Percentiles rank a stretch among this genome's conserved stretches.
These are phyloP conservation scores for Phlegmacium glaucopus DNA, from an alignment of 768 basidiomycete species.

Conservation along the genomic window DNA sequence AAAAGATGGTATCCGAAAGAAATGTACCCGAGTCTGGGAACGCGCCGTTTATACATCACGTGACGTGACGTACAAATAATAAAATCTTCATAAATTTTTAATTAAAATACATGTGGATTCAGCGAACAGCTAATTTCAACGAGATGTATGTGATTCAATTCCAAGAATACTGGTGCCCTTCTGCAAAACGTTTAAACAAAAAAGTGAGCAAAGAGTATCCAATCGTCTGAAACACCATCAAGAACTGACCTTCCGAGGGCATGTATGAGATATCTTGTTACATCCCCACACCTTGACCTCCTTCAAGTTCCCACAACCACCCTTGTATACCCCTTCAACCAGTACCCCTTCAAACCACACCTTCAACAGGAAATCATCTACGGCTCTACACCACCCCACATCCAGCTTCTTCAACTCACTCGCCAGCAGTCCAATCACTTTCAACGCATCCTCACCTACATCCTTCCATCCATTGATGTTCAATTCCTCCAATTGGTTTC, in stretches of 20 bases:
- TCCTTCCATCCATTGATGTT: conserved; percentile 79
- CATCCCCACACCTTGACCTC: conserved; percentile 58
- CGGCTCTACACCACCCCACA: conserved; percentile 79
- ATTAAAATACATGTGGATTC: too few relatives aligned
- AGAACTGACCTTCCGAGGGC: conserved; percentile 36
- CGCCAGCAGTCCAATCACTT: conserved; percentile 28
- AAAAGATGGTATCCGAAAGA: too few relatives aligned
- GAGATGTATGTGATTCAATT: conserved; percentile 11
- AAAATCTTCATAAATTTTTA: too few relatives aligned
- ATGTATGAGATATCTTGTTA: conserved; percentile 40
- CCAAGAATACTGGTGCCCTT: conserved; percentile 14
- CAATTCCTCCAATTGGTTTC: conserved; percentile 50
- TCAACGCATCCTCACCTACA: conserved; percentile 43
- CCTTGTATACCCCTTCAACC: conserved; percentile 14
- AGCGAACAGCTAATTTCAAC: not conserved
- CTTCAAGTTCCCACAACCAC: conserved; percentile 34
- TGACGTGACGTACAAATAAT: too few relatives aligned
- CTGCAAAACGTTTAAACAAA: conserved; percentile 2
- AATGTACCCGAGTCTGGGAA: too few relatives aligned
- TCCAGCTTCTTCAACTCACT: conserved; percentile 58
- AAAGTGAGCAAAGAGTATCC: not conserved
- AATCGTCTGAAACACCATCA: not conserved
- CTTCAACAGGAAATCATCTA: conserved; percentile 82
- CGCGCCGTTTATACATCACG: too few relatives aligned
- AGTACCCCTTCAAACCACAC: conserved; percentile 47